A percentile compares a stretch with the other conserved stretches of the same genome.
Conservation (phyloP, 2,329 filamentous ascomycete species). For the Xylariaceae sp. region DNA sequence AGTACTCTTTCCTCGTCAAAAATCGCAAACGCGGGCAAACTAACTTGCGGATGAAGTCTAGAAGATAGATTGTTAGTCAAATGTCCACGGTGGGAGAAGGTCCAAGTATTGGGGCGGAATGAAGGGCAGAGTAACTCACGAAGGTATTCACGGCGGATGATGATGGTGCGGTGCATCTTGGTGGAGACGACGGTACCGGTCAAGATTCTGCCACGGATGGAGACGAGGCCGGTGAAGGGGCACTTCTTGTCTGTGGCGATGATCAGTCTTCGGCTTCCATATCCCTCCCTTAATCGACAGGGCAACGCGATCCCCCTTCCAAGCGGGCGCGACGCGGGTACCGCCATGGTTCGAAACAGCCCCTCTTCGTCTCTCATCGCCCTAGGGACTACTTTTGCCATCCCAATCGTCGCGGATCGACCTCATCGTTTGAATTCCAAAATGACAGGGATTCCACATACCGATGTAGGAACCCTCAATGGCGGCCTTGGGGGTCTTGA, state of each 20-base stretch:
- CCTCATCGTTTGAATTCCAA: background rate
- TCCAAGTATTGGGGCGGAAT: background rate
- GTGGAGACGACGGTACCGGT: slow-evolving; percentile 98
- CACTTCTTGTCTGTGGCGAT: slow-evolving; percentile 91
- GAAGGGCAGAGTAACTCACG: slow-evolving; percentile 42
- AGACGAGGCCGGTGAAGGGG: slow-evolving; percentile 98
- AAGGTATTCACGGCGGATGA: slow-evolving; percentile 99
- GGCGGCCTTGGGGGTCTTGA: slow-evolving; percentile 96
- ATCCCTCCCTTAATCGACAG: background rate
- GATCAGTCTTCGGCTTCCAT: slow-evolving; percentile 1
- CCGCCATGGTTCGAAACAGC: background rate
- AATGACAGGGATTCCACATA: slow-evolving; percentile 51
- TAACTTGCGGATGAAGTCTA: slow-evolving; percentile 81
- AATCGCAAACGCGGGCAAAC: background rate
- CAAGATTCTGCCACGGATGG: slow-evolving; percentile 99
- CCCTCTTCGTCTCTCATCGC: background rate
- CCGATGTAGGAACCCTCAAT: slow-evolving; percentile 99
- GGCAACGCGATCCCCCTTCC: background rate
- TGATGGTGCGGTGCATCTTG: slow-evolving; percentile 99
- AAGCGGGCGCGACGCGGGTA: background rate
- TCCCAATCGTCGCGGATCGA: background rate
- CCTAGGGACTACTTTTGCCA: background rate
- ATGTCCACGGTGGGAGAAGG: background rate
- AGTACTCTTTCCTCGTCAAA: background rate
- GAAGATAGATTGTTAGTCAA: slow-evolving; percentile 6